Evolutionary conservation across 1,139 yeast species (phyloP).

Genomic region (Diutina scorzettiae): DNA sequence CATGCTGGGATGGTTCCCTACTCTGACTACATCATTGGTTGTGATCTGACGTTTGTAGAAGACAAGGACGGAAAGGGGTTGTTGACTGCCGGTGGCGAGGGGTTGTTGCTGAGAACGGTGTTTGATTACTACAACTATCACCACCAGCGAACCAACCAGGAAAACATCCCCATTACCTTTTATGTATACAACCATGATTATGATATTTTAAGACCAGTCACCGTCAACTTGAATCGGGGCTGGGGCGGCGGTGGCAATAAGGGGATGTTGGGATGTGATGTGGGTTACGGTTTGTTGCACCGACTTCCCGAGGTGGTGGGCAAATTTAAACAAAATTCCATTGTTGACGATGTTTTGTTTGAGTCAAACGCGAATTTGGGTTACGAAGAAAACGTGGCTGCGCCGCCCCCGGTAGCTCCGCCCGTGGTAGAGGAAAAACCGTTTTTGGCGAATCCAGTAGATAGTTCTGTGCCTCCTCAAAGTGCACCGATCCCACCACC

Average conservation of each 20-base stretch:
- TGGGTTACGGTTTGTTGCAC: constrained; percentile 85
- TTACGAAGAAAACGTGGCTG: not conserved
- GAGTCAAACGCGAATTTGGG: constrained; percentile 11
- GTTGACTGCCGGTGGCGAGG: constrained; percentile 78
- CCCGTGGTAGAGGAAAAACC: too few species aligned
- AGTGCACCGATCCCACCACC: not conserved
- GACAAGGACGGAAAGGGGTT: constrained; percentile 48
- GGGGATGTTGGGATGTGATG: constrained; percentile 87
- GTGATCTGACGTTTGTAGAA: constrained; percentile 42
- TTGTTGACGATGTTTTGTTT: constrained; percentile 28
- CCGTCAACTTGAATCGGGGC: constrained; percentile 40
- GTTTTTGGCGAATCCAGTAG: not conserved
- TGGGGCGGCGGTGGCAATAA: constrained; percentile 44
- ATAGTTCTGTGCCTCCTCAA: not conserved
- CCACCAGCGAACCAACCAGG: constrained; percentile 22
- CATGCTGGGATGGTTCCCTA: constrained; percentile 73
- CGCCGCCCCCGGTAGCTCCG: not conserved
- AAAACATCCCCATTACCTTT: constrained; percentile 34
- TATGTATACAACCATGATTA: constrained; percentile 85
- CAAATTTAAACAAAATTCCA: constrained; percentile 21
- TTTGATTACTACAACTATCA: constrained; percentile 43
- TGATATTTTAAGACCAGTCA: constrained; percentile 77
- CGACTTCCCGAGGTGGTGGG: constrained; percentile 64
- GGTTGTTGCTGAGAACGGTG: constrained; percentile 58
- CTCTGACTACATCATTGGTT: constrained; percentile 83